phyloP scores from a whole-genome alignment of 768 basidiomycete genomes.

The Tephrocybe sp. region DNA sequence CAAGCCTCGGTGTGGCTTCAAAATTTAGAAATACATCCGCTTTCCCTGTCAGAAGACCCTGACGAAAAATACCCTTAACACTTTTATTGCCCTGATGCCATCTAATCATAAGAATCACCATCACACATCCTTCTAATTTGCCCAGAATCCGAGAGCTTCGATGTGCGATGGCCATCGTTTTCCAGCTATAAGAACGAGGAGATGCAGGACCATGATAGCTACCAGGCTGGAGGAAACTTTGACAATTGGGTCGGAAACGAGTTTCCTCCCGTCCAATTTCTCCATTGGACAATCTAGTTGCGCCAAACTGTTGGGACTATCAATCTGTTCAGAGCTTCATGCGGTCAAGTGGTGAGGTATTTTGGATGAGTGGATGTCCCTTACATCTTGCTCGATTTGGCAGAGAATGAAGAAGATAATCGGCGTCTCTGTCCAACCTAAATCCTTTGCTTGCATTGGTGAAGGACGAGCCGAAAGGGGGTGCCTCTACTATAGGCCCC shows the following conservation, averaged over 20 bases:
- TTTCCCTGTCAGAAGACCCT: constrained; percentile 23
- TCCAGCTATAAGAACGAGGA: too few relatives aligned
- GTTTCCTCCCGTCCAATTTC: background rate
- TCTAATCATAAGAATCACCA: constrained; percentile 14
- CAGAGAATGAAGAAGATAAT: background rate
- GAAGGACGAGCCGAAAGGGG: too few relatives aligned
- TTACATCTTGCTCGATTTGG: background rate
- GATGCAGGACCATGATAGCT: too few relatives aligned
- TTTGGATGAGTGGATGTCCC: background rate
- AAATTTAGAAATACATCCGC: constrained; percentile 16
- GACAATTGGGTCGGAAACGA: too few relatives aligned
- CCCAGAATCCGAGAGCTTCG: too few relatives aligned
- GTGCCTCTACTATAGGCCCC: too few relatives aligned
- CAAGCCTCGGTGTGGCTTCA: constrained; percentile 11
- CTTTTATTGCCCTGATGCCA: constrained; percentile 2
- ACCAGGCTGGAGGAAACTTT: too few relatives aligned
- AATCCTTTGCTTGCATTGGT: too few relatives aligned
- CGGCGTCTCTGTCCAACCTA: too few relatives aligned
- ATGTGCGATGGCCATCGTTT: too few relatives aligned
- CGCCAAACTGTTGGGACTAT: constrained; percentile 8
- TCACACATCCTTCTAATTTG: background rate
- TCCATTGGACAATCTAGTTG: constrained; percentile 5
- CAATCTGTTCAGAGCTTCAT: background rate
- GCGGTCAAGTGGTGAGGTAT: background rate
- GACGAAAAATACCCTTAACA: constrained; percentile 7